Evolutionary conservation across 495 filamentous ascomycete species (phyloP).

Genomic region (Hypoxylon lienhwacheense): DNA sequence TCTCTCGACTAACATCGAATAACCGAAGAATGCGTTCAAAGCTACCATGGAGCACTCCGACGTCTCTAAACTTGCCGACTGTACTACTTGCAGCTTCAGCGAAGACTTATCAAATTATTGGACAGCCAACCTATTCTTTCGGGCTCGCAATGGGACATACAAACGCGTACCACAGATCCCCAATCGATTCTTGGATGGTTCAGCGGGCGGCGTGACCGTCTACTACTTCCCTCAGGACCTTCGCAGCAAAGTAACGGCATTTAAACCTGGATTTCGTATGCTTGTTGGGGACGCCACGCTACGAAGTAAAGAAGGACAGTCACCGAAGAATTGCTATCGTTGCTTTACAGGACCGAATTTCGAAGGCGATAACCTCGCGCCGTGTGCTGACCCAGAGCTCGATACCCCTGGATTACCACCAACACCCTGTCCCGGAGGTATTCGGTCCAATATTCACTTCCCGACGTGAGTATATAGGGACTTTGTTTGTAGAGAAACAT

Average conservation of each 20-base stretch:
- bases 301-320: constrained; percentile 29
- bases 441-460: constrained; percentile 47
- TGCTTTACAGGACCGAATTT: constrained; percentile 41
- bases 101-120: constrained; percentile 49
- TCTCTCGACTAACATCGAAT: not conserved
- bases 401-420: constrained; percentile 37
- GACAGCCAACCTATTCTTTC: constrained; percentile 47
- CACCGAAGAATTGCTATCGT: constrained; percentile 43
- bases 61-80: constrained; percentile 32
- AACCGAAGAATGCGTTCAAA: constrained; percentile 37
- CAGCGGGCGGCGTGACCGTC: constrained; percentile 46
- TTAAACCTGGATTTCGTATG: constrained; percentile 34
- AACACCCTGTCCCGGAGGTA: constrained; percentile 38
- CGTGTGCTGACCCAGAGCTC: constrained; percentile 35
- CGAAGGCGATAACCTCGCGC: constrained; percentile 37
- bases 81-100: constrained; percentile 37
- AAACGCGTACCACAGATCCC: constrained; percentile 43
- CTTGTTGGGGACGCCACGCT: constrained; percentile 27
- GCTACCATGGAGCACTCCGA: constrained; percentile 33
- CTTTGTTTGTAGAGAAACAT: not conserved
- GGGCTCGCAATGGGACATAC: constrained; percentile 43
- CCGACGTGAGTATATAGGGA: constrained; percentile 34
- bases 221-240: constrained; percentile 47
- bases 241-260: constrained; percentile 37
- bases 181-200: constrained; percentile 38